Percentiles rank a stretch among this genome's conserved stretches.
Conservation (phyloP, 2,329 filamentous ascomycete genomes). For the Aspergillus ochraceoroseus region DNA sequence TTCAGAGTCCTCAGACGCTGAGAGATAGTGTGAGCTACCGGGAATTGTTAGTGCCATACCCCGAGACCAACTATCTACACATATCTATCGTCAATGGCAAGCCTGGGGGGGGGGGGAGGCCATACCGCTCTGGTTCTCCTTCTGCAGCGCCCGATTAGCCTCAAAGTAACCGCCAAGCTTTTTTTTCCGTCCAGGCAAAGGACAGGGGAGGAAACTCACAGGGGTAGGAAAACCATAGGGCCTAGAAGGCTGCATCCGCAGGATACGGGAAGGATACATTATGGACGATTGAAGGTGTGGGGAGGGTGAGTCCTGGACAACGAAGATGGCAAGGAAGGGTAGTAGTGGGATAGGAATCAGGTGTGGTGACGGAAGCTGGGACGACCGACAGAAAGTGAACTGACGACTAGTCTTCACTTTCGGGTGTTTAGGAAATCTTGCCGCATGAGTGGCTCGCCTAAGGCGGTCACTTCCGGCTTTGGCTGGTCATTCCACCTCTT, state of each 20-base stretch:
- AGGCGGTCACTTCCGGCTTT: conserved; percentile 38
- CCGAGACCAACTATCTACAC: background rate
- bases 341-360: conserved; percentile 17
- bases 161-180: conserved; percentile 22
- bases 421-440: conserved; percentile 37
- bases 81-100: conserved; percentile 12
- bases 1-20: conserved; percentile 87
- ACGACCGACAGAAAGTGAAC: conserved; percentile 18
- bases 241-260: conserved; percentile 56
- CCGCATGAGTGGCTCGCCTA: conserved; percentile 37
- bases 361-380: conserved; percentile 25
- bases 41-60: conserved; percentile 24
- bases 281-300: conserved; percentile 31
- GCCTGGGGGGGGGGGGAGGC: conserved; percentile 10
- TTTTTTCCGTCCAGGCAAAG: conserved; percentile 19
- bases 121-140: conserved; percentile 61
- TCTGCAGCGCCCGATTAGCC: conserved; percentile 49
- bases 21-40: conserved; percentile 85
- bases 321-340: conserved; percentile 14
- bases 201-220: conserved; percentile 50
- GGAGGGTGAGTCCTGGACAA: conserved; percentile 10
- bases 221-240: conserved; percentile 58
- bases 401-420: conserved; percentile 22
- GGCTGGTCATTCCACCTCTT: conserved; percentile 28
- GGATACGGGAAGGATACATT: conserved; percentile 62